These are phyloP conservation scores for Penicillium sp. DNA, from an alignment of 2,329 filamentous ascomycete species.

Conservation along the genomic window DNA sequence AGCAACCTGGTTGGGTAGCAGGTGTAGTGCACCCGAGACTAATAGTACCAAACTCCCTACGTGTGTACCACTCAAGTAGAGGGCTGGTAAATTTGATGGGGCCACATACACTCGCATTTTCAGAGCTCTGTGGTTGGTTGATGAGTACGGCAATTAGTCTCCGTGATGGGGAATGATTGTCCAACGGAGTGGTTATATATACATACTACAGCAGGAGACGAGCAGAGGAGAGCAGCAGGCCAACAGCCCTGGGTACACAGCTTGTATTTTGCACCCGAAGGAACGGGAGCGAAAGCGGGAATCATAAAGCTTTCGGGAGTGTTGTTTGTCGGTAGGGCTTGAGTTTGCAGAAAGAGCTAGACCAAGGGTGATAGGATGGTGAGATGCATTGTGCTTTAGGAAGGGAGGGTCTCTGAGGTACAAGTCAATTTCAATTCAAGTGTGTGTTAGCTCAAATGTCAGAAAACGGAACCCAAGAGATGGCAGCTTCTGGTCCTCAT, in stretches of 20 bases:
- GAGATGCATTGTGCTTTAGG: neutral
- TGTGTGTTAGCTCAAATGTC: neutral
- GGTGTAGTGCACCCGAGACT: neutral
- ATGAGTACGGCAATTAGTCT: neutral
- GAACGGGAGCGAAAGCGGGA: neutral
- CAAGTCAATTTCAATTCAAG: neutral
- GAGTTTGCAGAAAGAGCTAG: neutral
- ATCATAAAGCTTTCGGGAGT: neutral
- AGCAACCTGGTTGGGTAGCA: neutral
- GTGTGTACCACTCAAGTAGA: slow-evolving; percentile 6
- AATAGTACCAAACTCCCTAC: slow-evolving; percentile 2
- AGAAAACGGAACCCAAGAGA: neutral
- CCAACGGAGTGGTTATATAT: neutral
- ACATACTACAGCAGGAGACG: neutral
- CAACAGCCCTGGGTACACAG: slow-evolving; percentile 4
- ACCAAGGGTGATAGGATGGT: neutral
- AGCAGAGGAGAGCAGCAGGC: neutral
- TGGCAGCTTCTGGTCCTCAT: neutral
- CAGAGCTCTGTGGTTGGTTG: neutral
- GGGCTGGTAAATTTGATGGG: neutral
- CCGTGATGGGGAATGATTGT: neutral
- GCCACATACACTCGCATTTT: neutral
- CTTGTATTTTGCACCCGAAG: neutral
- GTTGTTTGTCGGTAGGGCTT: neutral
- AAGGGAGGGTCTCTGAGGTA: too few species aligned